Base-by-base conservation (phyloP, 139 green algal species). In the Edaphochlamys debaryana region DNA sequence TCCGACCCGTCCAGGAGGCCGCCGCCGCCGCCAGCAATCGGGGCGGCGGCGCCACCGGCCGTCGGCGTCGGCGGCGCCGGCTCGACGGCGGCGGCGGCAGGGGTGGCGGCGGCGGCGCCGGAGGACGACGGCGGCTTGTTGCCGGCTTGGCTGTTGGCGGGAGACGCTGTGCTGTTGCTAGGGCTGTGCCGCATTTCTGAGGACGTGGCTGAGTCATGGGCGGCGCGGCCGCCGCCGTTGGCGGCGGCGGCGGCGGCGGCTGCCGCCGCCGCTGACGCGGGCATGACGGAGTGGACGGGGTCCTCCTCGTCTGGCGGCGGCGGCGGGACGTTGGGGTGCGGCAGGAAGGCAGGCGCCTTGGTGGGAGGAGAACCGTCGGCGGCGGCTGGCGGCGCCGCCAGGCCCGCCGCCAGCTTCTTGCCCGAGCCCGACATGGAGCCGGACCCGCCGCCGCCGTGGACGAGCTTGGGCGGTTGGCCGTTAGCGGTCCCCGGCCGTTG, bases 301-400 rank as follows among this genome's bases (percentile, higher is more conserved):
- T 56, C 56, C 13, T 29, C 23, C 30, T 17, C 75, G 60, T 7
- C 32, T 19, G 4, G n/a, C 56, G 56, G 70, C 70, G 22, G 75
- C 60, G 75, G 40, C 60, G 75, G 23, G 27, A 38, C 75, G 17
- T 13, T 30, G 0, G 60, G 75, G 15, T 81, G 60, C 40, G 56
- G 75, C n/a, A 81, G 75, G 75, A 81, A 81, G 22, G 75, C 75
- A 4, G 75, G 75, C 25, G 75, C 32, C 75, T 81, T 81, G n/a
- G 60, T 71, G 9, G 73, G 56, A 0, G 75, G 52, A 0, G 23
- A 40, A 60, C 22, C 75, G 42, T 17, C 40, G 58, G 0, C n/a
- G 34, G 3, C 73, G 37, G 5, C 56, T 56, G 2, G 48, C 29
- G 27, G 29, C 25, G 30, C 6, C 38, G 40, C 38, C 3, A n/a